Base-by-base conservation (phyloP, 768 basidiomycete species). In the Mycena latifolia region DNA sequence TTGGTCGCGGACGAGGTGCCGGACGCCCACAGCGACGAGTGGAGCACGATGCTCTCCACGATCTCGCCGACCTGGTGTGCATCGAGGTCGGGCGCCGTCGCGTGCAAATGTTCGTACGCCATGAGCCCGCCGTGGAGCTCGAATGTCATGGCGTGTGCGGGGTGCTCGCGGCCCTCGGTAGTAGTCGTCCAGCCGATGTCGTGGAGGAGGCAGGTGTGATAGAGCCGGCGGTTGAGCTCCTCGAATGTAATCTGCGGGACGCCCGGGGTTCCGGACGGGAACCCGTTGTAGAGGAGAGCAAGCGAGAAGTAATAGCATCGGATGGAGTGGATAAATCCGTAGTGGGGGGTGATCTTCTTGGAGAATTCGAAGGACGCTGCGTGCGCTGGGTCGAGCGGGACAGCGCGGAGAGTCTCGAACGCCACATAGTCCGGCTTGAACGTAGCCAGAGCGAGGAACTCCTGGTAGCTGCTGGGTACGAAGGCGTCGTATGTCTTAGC, bases 11-110 rank as follows among this genome's bases (percentile, higher is more conserved):
- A 71, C 14, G 69, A 70, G 56, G 29, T 65, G n/a, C 72, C 70
- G 9, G 48, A 55, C 2, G 35, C 31, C 51, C 66, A 71, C 25
- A 47, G 22, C 25, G 53, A 57, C 24, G 61, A 61, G 54, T 73
- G 72, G n/a, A 71, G 63, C 60, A 73, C 60, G 33, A 73, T 71
- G 28, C 72, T 69, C 52, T 73, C 67, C 1, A 70, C 67, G 37
- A 73, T 69, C 37, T 73, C 70, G 15, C 66, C 70, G 20, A 73
- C 60, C 27, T 63, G 27, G 15, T 60, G 41, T 20, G 64, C 54
- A 11, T 25, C 50, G 31, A 70, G 55, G 10, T 35, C 56, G 4
- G 69, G 65, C 12, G 52, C 56, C 10, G 39, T 24, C 22, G 28
- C 35, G 31, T 35, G 51, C 10, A 65, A 45, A 25, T 65, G 58